Base-by-base conservation (phyloP, 1,284 basidiomycete genomes). In the Tremellales sp. region DNA sequence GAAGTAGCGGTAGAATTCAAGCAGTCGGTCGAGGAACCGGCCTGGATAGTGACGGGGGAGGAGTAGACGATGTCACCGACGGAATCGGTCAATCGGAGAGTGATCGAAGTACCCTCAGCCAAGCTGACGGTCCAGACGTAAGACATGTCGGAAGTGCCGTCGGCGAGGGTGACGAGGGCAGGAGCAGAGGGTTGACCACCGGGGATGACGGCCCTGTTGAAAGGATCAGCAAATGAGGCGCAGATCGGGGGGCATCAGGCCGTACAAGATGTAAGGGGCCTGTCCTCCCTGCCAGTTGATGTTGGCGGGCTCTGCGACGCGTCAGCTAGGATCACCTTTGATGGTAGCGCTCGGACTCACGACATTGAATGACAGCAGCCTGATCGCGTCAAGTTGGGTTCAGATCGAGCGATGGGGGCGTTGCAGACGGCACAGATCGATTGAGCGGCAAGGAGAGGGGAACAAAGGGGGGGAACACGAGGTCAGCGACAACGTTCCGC, bases 41-140 rank as follows among this genome's bases (percentile, higher is more conserved):
- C 24, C 52, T 74, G 64, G 51, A 88, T 72, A 3, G 75, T 81
- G 44, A 83, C 72, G 3, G 75, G 71, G 53, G 82, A 81, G 11
- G 81, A 81, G 75, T 79, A 88, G 10, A 77, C 80, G 22, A 68
- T 68, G 3, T 60, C 33, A 33, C 87, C 87, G n/a, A 42, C 44
- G 22, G 59, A 25, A 57, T 69, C 70, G 43, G 60, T 63, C 35
- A 69, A n/a, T 45, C 58, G 57, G 52, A 71, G 41, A 52, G 61
- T 63, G 59, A 74, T 52, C 21, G 50, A 49, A 19, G 80, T 81
- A 35, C 78, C 79, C 2, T 73, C 45, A 2, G 68, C 57, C 22
- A 87, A 62, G 67, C 86, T 78, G 44, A 82, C 83, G 15, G 39
- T 71, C 86, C 86, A 89, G 12, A 84, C 85, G 61, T 76, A 63